Evolutionary conservation across 495 filamentous ascomycete species (phyloP).

Genomic region (Talaromyces proteolyticus): DNA sequence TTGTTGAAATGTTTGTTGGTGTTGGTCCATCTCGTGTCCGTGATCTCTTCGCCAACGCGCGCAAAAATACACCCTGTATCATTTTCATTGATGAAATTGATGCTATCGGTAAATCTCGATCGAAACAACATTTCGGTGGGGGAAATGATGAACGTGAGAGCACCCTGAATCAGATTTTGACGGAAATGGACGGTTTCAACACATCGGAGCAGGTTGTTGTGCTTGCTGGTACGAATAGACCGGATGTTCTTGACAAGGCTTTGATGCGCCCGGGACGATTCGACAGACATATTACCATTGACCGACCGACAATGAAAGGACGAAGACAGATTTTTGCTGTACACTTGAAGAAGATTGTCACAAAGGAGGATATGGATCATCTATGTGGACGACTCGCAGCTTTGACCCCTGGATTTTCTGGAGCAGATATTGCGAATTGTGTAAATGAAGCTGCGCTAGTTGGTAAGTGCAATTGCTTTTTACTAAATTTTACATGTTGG

Average conservation of each 20-base stretch:
- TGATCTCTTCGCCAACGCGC: slow-evolving; percentile 89
- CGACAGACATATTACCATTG: slow-evolving; percentile 90
- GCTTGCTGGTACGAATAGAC: slow-evolving; percentile 93
- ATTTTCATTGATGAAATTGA: slow-evolving; percentile 99
- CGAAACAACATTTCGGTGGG: slow-evolving; percentile 69
- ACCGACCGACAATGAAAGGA: slow-evolving; percentile 92
- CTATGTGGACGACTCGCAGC: slow-evolving; percentile 82
- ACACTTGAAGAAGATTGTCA: slow-evolving; percentile 88
- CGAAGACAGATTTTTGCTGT: slow-evolving; percentile 94
- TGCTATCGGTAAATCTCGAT: slow-evolving; percentile 87
- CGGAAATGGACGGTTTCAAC: slow-evolving; percentile 99
- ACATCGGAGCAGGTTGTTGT: slow-evolving; percentile 96
- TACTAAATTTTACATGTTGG: background rate
- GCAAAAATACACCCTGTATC: slow-evolving; percentile 96
- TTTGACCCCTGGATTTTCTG: slow-evolving; percentile 91
- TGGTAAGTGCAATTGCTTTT: slow-evolving; percentile 53
- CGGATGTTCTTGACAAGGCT: slow-evolving; percentile 90
- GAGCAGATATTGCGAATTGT: slow-evolving; percentile 96
- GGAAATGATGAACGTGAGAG: slow-evolving; percentile 96
- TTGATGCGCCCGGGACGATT: slow-evolving; percentile 96
- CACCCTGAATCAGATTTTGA: slow-evolving; percentile 96
- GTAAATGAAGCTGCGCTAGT: slow-evolving; percentile 96
- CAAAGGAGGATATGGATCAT: slow-evolving; percentile 79
- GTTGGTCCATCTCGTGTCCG: slow-evolving; percentile 93
- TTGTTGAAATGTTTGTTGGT: slow-evolving; percentile 99